Evolutionary conservation across 352 stramenopile genomes (phyloP), one percentile per base, ranked within the genome.

Genomic region (Globisporangium irregulare): DNA sequence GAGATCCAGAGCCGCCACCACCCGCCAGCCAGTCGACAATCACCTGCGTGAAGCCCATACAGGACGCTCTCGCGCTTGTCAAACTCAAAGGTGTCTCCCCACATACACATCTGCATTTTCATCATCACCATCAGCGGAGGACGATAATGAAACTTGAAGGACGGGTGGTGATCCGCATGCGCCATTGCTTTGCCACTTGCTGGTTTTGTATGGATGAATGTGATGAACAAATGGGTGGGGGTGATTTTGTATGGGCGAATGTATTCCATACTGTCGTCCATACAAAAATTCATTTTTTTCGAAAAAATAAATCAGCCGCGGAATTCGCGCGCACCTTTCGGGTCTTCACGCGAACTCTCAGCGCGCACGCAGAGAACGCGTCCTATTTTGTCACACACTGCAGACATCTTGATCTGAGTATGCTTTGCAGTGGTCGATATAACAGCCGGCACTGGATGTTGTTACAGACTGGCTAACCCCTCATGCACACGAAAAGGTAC

Each of bases 131-230:
- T 32, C 29, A 32, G 29, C 4, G 4, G 29, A 32, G 29, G 4
- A 7, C 29, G 29, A 32, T 32, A 18, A 29, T 15, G 36, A 56
- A 56, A 4, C 7, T 56, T 56, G 50, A 56, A 56, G 25, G 53
- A 59, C 53, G 53, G 53, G 53, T 59, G 18, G 18, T 59, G 24
- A 59, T 38, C 53, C 53, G 22, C 53, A 25, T 38, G n/a, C 53
- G 53, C 53, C 38, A 20, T 20, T 43, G 36, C 36, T 43, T 43
- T 46, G 38, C 15, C 38, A 6, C 38, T 46, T 46, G 38, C 29
- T 32, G 29, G 38, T 46, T 46, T 46, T 18, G 38, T 46, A 46
- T 46, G 38, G 15, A 20, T 4, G 38, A 43, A 43, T 43, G 36
- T 43, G 29, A 43, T 43, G 36, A 43, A 43, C 36, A 43, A 43